Evolutionary conservation across 768 basidiomycete species (phyloP), one percentile per base, ranked within the genome.

Genomic region (Psilocybe cyanescens): DNA sequence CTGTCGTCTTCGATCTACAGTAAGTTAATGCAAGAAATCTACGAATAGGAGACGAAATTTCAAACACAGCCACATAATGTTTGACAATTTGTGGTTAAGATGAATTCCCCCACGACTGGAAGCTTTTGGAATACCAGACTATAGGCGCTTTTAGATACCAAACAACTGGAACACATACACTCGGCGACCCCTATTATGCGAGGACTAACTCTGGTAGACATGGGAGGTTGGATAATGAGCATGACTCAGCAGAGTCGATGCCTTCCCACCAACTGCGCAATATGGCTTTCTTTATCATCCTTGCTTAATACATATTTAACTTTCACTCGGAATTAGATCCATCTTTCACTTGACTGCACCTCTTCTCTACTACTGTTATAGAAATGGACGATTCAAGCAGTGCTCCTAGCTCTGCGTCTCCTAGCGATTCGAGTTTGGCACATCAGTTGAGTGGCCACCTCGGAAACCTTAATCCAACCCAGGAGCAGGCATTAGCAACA

Each of bases 381-480:
- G 31, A 31, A 28, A 47, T 57, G 44, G 54, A 8, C 16, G 54
- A 46, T 24, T 24, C 39, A 37, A 56, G 5, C n/a, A 19, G 39
- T 28, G 16, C 28, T 9, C 19, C 37, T 46, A 47, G 46, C 16
- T 33, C 50, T 16, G 50, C 7, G 50, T 28, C 50, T 41, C 19
- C 8, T 19, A 55, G 45, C 17, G 41, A 37, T 44, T 28, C 53
- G 1, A 35, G 39, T 17, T 39, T 57, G 17, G 3, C 45, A 8
- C 55, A 58, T 16, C 55, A 60, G 33, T 58, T 86, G 54, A 68
- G 77, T 17, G 86, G 85, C 37, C 86, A 86, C 63, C 71, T 84
- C 3, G 84, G 83, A 1, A 81, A 86, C 67, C 81, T 90, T 49
- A 78, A 83, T 3, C 45, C 69, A 3, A 71, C 75, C 3, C 87